A percentile compares a stretch with the other conserved stretches of the same genome.
Conservation (phyloP, 2,329 filamentous ascomycete species). For the Hymenoscyphus occultus region DNA sequence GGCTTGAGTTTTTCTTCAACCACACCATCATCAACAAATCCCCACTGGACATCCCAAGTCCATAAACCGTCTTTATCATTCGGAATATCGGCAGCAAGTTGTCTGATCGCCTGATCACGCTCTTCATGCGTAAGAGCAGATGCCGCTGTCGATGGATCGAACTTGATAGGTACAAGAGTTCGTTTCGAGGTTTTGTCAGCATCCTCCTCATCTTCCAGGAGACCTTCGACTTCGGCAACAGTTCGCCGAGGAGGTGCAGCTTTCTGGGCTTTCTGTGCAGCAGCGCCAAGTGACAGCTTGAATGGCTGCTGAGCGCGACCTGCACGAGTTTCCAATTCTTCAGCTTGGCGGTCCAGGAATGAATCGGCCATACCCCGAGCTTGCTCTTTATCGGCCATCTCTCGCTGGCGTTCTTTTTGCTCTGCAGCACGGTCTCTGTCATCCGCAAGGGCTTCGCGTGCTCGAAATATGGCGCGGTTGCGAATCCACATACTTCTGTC, state of each 20-base stretch:
- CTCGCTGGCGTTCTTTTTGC: conserved; percentile 67
- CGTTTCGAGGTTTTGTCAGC: conserved; percentile 65
- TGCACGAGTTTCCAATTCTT: conserved; percentile 62
- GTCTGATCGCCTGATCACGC: conserved; percentile 73
- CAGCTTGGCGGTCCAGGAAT: conserved; percentile 81
- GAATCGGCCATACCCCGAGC: conserved; percentile 83
- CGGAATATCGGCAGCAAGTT: conserved; percentile 87
- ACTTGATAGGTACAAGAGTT: conserved; percentile 78
- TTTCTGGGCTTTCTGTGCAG: conserved; percentile 69
- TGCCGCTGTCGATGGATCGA: conserved; percentile 63
- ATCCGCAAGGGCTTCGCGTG: conserved; percentile 72
- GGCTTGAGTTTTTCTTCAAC: conserved; percentile 77
- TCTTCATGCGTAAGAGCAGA: conserved; percentile 81
- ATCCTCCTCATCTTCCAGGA: conserved; percentile 94
- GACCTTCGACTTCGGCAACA: conserved; percentile 87
- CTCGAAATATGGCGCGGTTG: conserved; percentile 70
- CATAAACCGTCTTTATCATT: conserved; percentile 82
- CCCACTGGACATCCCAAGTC: conserved; percentile 92
- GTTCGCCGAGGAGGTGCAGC: conserved; percentile 66
- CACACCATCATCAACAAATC: conserved; percentile 78
- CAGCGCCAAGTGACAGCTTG: conserved; percentile 88
- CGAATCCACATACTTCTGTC: conserved; percentile 83
- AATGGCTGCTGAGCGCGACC: conserved; percentile 66
- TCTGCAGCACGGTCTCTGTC: conserved; percentile 80
- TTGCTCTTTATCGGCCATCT: conserved; percentile 70